Base-by-base conservation (phyloP, 345 rosid genomes). In the Microcos paniculata region DNA sequence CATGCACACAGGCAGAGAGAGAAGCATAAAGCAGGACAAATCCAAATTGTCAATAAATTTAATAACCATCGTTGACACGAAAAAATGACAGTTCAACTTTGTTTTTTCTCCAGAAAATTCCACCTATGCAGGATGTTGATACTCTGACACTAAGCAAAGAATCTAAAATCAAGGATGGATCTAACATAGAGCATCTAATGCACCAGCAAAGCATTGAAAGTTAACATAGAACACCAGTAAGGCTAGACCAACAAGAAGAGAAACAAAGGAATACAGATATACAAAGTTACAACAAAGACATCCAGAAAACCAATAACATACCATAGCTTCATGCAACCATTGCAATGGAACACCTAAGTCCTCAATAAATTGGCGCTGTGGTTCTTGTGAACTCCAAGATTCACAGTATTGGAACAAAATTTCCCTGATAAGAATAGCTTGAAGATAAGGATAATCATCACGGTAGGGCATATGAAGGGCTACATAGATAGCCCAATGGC, bases 271-370 rank as follows among this genome's bases (percentile, higher is more conserved):
- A n/a, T 68, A 21, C 66, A 76, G 26, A 74, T 71, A 57, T 57
- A 71, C 28, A 70, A 46, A 31, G 51, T 45, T 74, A 77, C 62
- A 42, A 78, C 28, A 72, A 61, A 69, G 45, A 26, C 42, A 76
- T 56, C 51, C 42, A 40, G 67, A 63, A 48, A 76, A 61, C 64
- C 48, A 75, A 67, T 48, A 46, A 43, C 79, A 70, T 90, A 93
- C 99, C 98, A 90, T 82, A 58, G 99, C 97, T 85, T 96, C 97
- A 81, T 92, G 95, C 90, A 96, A 79, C 99, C 99, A 93, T 73
- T 87, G 85, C 18, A 70, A 77, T 65, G 98, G 99, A 78, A 96
- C 77, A 70, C 90, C 94, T 80, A 96, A 85, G 65, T 86, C 78
- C 84, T 92, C 86, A 52, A 96, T 93, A 80, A 93, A 92, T 51